Evolutionary conservation across 164 flowering plant species (phyloP), one percentile per base, ranked within the genome.

Genomic region (Vitis labrusca): DNA sequence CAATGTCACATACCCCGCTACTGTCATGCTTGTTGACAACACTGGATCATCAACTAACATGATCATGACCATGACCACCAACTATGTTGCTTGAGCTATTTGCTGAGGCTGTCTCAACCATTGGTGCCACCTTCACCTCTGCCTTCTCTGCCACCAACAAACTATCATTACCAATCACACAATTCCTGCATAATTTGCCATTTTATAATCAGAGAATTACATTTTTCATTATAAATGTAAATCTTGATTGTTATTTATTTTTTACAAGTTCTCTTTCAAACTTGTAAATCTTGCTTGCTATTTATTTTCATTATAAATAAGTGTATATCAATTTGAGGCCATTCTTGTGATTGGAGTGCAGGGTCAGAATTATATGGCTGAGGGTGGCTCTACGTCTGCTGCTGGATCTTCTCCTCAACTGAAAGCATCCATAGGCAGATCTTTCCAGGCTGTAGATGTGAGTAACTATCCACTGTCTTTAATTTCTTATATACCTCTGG

Each of bases 401-500:
- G 57, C 69, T 59, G 79, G 68, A 23, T 54, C 55, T 63, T 48
- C 74, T 61, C 78, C 74, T 61, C 78, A 48, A 55, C 27, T 70
- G 63, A 80, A 74, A 75, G 51, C 49, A 70, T 77, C 76, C 13
- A 5, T 60, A 27, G 63, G 59, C 66, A 79, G 71, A 72, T 65
- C 76, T 66, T 73, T 71, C 48, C 77, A 79, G 63, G 64, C 63
- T 61, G 44, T 72, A 50, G 79, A 73, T 58, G 79, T 79, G 67
- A 75, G 82, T 69, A 49, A 6, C 27, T 2, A 19, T 60, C 17
- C 44, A 37, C 44, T 37, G 44, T 15, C 10, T 50, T 12, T 13
- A 29, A 10, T 10, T 19, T 64, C 12, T 7, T 15, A 16, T 47
- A 8, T 63, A 50, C 13, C 11, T 23, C 27, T 23, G 27, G 27